These are phyloP conservation scores for Ophiostoma sp. DNA, from an alignment of 2,329 filamentous ascomycete species.

Conservation along the genomic window DNA sequence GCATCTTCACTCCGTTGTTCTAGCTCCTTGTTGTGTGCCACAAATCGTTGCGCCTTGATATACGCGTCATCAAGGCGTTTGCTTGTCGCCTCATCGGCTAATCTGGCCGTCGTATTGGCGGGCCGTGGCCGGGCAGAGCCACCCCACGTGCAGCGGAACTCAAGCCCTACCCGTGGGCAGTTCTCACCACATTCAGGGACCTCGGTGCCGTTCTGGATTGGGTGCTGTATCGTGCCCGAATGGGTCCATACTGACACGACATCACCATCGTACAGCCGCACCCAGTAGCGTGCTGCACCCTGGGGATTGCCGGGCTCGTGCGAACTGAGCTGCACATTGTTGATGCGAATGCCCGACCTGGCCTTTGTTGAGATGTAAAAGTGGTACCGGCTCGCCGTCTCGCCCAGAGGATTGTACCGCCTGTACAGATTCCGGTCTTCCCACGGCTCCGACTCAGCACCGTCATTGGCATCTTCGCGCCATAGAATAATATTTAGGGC, in stretches of 20 bases:
- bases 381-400: constrained; percentile 51
- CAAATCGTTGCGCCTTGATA: constrained; percentile 41
- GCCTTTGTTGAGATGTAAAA: constrained; percentile 78
- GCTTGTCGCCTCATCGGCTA: constrained; percentile 40
- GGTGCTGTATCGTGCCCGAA: constrained; percentile 25
- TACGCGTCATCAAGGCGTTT: constrained; percentile 47
- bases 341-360: constrained; percentile 69
- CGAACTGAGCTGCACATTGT: constrained; percentile 60
- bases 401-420: constrained; percentile 42
- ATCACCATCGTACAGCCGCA: constrained; percentile 71
- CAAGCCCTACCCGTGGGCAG: constrained; percentile 39
- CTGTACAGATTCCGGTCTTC: constrained; percentile 51
- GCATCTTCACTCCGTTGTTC: constrained; percentile 42
- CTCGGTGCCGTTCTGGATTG: constrained; percentile 26
- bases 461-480: constrained; percentile 59
- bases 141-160: constrained; percentile 53
- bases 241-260: constrained; percentile 65
- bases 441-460: constrained; percentile 58
- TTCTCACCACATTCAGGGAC: constrained; percentile 24
- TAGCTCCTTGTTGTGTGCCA: constrained; percentile 39
- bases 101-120: constrained; percentile 28
- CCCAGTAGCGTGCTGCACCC: constrained; percentile 56
- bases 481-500: constrained; percentile 75
- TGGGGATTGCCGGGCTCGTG: constrained; percentile 50
- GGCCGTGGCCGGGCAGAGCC: constrained; percentile 44